These are phyloP conservation scores for Exophiala oligosperma DNA, from an alignment of 2,329 filamentous ascomycete species.

Conservation along the genomic window DNA sequence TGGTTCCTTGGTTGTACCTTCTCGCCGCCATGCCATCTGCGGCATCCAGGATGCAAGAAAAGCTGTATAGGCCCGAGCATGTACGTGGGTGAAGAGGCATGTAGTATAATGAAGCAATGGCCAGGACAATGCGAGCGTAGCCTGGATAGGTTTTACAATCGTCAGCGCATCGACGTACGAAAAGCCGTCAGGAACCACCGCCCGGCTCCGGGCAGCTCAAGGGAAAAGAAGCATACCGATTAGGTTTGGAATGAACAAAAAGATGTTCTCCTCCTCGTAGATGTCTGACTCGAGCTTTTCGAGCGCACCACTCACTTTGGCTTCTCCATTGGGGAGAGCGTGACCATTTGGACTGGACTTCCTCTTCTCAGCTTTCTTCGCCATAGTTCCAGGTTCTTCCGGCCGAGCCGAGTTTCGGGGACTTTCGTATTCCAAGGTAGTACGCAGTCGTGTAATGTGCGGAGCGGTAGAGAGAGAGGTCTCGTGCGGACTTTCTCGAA, in stretches of 20 bases:
- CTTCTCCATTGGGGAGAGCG: slow-evolving; percentile 32
- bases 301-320: slow-evolving; percentile 33
- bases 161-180: not conserved
- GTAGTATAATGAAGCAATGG: slow-evolving; percentile 92
- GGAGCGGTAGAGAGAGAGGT: not conserved
- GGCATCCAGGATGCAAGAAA: slow-evolving; percentile 93
- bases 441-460: not conserved
- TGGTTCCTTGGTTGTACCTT: slow-evolving; percentile 83
- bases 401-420: not conserved
- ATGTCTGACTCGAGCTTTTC: slow-evolving; percentile 34
- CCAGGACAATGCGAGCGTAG: slow-evolving; percentile 75
- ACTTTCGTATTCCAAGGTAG: not conserved
- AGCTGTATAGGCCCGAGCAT: slow-evolving; percentile 66
- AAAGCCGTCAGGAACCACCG: too few relatives aligned
- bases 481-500: slow-evolving; percentile 9
- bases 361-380: slow-evolving; percentile 6
- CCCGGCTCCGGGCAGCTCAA: not conserved
- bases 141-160: slow-evolving; percentile 48
- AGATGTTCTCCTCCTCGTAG: slow-evolving; percentile 68
- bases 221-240: slow-evolving; percentile 61
- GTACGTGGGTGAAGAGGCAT: slow-evolving; percentile 78
- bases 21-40: slow-evolving; percentile 93
- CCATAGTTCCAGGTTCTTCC: slow-evolving; percentile 9
- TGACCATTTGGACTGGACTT: slow-evolving; percentile 11
- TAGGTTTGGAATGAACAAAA: slow-evolving; percentile 77